phyloP scores from a whole-genome alignment of 2,329 filamentous ascomycete genomes.

The Alternaria ethzedia region DNA sequence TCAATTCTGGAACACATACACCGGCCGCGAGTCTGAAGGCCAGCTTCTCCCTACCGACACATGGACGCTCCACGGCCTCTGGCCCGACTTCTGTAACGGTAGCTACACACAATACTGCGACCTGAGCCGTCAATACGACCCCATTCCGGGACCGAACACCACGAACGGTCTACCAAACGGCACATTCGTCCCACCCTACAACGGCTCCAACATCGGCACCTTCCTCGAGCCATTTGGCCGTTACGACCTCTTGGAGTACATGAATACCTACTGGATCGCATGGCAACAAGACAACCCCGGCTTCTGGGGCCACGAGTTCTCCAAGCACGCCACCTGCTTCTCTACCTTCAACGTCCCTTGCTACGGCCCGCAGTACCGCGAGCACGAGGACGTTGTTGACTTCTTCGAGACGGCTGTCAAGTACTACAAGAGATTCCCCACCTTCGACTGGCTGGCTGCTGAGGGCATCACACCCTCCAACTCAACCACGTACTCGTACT shows the following conservation, averaged over 20 bases:
- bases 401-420: slow-evolving; percentile 67
- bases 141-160: slow-evolving; percentile 66
- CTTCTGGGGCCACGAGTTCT: slow-evolving; percentile 73
- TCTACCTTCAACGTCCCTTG: slow-evolving; percentile 69
- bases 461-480: slow-evolving; percentile 65
- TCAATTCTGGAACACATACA: slow-evolving; percentile 71
- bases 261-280: slow-evolving; percentile 71
- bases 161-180: slow-evolving; percentile 63
- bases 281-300: slow-evolving; percentile 62
- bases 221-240: slow-evolving; percentile 66
- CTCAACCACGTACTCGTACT: slow-evolving; percentile 62
- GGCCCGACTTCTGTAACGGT: slow-evolving; percentile 56
- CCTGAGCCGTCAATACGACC: slow-evolving; percentile 68
- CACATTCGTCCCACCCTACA: slow-evolving; percentile 63
- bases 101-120: slow-evolving; percentile 73
- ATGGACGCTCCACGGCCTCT: slow-evolving; percentile 65
- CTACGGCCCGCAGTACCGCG: slow-evolving; percentile 64
- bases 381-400: slow-evolving; percentile 67
- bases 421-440: slow-evolving; percentile 66
- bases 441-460: slow-evolving; percentile 64
- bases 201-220: slow-evolving; percentile 62
- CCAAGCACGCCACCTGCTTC: slow-evolving; percentile 72
- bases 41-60: slow-evolving; percentile 64
- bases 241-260: slow-evolving; percentile 67
- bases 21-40: slow-evolving; percentile 63